A percentile compares a stretch with the other conserved stretches of the same genome.
These are phyloP conservation scores for Malassezia yamatoensis DNA, from an alignment of 1,284 basidiomycete species.

Conservation along the genomic window DNA sequence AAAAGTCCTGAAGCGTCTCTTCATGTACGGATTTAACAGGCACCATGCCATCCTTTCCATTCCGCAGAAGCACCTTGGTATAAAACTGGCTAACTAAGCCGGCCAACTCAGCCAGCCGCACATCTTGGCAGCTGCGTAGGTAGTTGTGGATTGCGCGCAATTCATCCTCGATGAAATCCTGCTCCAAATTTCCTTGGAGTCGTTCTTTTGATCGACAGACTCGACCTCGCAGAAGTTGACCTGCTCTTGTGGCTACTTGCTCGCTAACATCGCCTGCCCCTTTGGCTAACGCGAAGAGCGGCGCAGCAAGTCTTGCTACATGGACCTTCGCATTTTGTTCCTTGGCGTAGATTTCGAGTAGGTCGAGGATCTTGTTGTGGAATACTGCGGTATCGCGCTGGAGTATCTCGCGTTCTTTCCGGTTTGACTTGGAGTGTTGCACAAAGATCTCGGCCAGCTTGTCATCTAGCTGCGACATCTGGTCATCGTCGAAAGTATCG, in stretches of 20 bases:
- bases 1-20: constrained; percentile 65
- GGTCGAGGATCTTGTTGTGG: constrained; percentile 85
- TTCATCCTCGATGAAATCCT: constrained; percentile 50
- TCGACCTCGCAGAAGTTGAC: constrained; percentile 64
- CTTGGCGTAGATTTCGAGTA: constrained; percentile 72
- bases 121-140: constrained; percentile 59
- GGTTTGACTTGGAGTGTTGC: constrained; percentile 55
- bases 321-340: constrained; percentile 60
- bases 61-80: constrained; percentile 44
- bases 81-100: constrained; percentile 66
- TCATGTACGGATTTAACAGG: constrained; percentile 53
- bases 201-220: constrained; percentile 66
- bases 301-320: constrained; percentile 61
- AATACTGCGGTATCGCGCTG: constrained; percentile 57
- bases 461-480: constrained; percentile 92
- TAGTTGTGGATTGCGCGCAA: constrained; percentile 62
- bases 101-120: constrained; percentile 58
- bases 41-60: constrained; percentile 13
- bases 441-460: constrained; percentile 83
- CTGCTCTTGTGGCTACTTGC: constrained; percentile 75
- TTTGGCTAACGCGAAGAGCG: constrained; percentile 61
- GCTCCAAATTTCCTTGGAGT: constrained; percentile 54
- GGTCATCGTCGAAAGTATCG: constrained; percentile 59
- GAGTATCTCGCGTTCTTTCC: constrained; percentile 22
- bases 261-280: constrained; percentile 42